Conservation (phyloP, 208 protist species). For the Crithidia fasciculata region DNA sequence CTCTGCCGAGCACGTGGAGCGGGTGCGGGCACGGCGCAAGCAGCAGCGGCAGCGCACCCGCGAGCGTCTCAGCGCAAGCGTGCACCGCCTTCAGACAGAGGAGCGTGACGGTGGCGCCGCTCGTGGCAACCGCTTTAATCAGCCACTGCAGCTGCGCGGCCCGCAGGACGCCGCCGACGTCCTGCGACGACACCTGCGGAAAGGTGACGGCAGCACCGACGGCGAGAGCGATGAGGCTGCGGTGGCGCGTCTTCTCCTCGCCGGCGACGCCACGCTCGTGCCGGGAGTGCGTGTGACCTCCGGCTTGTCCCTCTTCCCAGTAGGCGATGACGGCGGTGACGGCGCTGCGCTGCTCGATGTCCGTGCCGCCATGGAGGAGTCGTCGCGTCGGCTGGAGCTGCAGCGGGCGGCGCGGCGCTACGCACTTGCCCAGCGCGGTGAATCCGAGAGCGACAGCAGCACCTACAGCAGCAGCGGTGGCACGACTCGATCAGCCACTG, state of each 20-base stretch:
- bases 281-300: constrained; percentile 24
- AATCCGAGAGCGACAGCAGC: constrained; percentile 4
- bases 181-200: constrained; percentile 26
- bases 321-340: background rate
- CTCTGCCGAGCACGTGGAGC: constrained; percentile 66
- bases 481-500: background rate
- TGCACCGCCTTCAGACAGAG: constrained; percentile 31
- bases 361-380: constrained; percentile 75
- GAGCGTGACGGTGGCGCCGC: background rate
- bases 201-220: background rate
- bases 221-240: constrained; percentile 9
- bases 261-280: constrained; percentile 3
- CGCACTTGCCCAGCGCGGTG: constrained; percentile 67
- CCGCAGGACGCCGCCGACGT: constrained; percentile 53
- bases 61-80: constrained; percentile 45
- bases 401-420: constrained; percentile 66
- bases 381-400: constrained; percentile 61
- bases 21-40: constrained; percentile 50
- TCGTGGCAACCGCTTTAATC: constrained; percentile 27
- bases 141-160: constrained; percentile 23
- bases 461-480: background rate
- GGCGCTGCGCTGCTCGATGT: constrained; percentile 41
- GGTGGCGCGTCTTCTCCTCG: constrained; percentile 44
- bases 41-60: constrained; percentile 41
- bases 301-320: constrained; percentile 33